Evolutionary conservation across 768 basidiomycete species (phyloP).

Genomic region (Guyanaporus albipodus): DNA sequence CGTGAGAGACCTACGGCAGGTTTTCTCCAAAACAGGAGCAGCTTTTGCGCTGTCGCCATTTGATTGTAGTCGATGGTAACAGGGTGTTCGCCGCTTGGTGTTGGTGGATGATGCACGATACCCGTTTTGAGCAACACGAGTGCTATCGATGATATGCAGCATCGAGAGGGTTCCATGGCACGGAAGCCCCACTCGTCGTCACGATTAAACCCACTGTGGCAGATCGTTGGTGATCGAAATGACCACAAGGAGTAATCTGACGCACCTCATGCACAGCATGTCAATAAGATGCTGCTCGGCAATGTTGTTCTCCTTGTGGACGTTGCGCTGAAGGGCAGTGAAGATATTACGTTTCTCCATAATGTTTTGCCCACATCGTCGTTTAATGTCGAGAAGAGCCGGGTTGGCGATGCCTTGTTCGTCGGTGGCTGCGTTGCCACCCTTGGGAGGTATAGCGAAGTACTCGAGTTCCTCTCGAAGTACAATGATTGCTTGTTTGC

Average conservation of each 20-base stretch:
- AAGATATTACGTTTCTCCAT: conserved; percentile 92
- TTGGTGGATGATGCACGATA: conserved; percentile 64
- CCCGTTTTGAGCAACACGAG: conserved; percentile 97
- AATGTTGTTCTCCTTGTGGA: conserved; percentile 98
- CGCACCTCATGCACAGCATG: conserved; percentile 99
- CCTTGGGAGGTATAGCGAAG: conserved; percentile 88
- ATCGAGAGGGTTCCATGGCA: conserved; percentile 91
- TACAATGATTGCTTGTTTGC: conserved; percentile 98
- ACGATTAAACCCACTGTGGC: conserved; percentile 78
- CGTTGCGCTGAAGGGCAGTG: conserved; percentile 96
- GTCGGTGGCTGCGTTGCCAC: conserved; percentile 60
- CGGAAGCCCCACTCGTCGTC: conserved; percentile 99
- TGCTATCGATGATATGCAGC: conserved; percentile 97
- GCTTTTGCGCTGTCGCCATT: conserved; percentile 97
- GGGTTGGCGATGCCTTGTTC: conserved; percentile 78
- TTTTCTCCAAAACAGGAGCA: conserved; percentile 97
- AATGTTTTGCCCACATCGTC: conserved; percentile 80
- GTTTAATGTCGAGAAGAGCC: conserved; percentile 74
- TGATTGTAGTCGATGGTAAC: conserved; percentile 87
- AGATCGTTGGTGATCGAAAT: conserved; percentile 8
- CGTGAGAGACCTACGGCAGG: conserved; percentile 74
- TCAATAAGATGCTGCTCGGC: conserved; percentile 99
- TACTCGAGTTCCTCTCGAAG: conserved; percentile 98
- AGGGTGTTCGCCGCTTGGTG: conserved; percentile 55
- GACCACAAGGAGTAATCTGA: conserved; percentile 1